Evolutionary conservation across 108 stramenopile genomes (phyloP), one percentile per base, ranked within the genome.

Genomic region (Fragilaria radians): DNA sequence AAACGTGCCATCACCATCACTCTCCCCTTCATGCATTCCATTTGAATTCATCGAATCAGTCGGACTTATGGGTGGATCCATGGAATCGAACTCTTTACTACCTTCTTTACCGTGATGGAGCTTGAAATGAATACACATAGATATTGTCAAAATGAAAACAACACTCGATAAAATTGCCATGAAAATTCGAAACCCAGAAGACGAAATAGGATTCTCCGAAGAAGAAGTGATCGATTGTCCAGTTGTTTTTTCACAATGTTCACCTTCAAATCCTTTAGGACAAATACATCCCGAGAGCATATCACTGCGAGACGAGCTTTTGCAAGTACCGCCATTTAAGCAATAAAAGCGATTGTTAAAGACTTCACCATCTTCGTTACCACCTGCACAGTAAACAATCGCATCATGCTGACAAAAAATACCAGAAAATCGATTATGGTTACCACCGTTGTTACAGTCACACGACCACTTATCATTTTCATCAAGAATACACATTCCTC

Each of bases 401-500:
- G 61, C 67, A 7, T 67, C 51, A 45, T 80, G 73, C 52, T 80
- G 54, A 28, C 79, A 80, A 2, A 47, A 66, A n/a, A 62, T 61
- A 2, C 79, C 79, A 31, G 67, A 66, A 57, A 79, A 79, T 19
- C 23, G 24, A 7, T 25, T 51, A 1, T 27, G n/a, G 7, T 21
- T 27, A n/a, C 59, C 73, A 25, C 46, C 55, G 28, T 57, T n/a
- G 34, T 69, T 61, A 53, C 82, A 83, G 48, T 83, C 77, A 52
- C 82, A 83, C 2, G 28, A 55, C 54, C 53, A 65, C 32, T 24
- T 32, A 4, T 59, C 63, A 51, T 59, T 51, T 19, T 31, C 32
- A 3, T 61, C 24, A 0, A 21, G 26, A 18, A 71, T 48, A 46
- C 82, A 83, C 36, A 54, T 60, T 21, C 71, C 67, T 17, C 82